A percentile compares a stretch with the other conserved stretches of the same genome.
Evolutionary conservation across 1,284 basidiomycete genomes (phyloP).

Genomic region (Fomitopsis betulina): DNA sequence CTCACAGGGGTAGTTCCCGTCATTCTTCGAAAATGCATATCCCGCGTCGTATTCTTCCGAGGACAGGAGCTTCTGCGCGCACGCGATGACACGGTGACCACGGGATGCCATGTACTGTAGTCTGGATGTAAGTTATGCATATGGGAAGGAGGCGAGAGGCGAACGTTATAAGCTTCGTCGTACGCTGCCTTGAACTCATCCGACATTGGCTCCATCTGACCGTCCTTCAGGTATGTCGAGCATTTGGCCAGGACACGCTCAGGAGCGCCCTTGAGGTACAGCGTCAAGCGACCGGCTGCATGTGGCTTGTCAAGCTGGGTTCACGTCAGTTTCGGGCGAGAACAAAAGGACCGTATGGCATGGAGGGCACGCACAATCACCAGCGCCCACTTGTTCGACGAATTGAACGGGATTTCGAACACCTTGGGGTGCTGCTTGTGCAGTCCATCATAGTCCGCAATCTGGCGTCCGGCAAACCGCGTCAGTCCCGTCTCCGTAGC

Average conservation of each 20-base stretch:
- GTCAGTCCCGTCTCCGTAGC: slow-evolving; percentile 67
- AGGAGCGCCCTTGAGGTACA: slow-evolving; percentile 65
- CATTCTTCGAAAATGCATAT: slow-evolving; percentile 51
- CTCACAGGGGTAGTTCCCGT: slow-evolving; percentile 46
- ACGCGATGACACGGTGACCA: slow-evolving; percentile 67
- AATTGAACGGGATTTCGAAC: slow-evolving; percentile 71
- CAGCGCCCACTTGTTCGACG: slow-evolving; percentile 68
- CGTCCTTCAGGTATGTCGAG: slow-evolving; percentile 52
- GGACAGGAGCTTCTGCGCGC: slow-evolving; percentile 54
- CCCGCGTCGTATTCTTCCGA: slow-evolving; percentile 40
- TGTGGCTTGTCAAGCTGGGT: slow-evolving; percentile 52
- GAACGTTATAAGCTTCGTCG: slow-evolving; percentile 57
- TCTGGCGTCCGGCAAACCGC: slow-evolving; percentile 55
- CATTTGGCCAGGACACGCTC: slow-evolving; percentile 65
- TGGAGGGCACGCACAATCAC: slow-evolving; percentile 48
- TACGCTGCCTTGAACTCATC: slow-evolving; percentile 51
- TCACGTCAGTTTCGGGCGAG: not conserved
- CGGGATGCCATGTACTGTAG: slow-evolving; percentile 66
- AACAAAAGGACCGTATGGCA: not conserved
- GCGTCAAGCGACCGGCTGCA: slow-evolving; percentile 38
- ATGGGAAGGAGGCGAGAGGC: slow-evolving; percentile 14
- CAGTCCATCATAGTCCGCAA: slow-evolving; percentile 50
- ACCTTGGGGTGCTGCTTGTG: slow-evolving; percentile 49
- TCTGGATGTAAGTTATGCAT: not conserved
- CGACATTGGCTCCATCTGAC: slow-evolving; percentile 42